These are phyloP conservation scores for Vitrella brassicaformis DNA, from an alignment of 73 alveolate species.

Conservation along the genomic window DNA sequence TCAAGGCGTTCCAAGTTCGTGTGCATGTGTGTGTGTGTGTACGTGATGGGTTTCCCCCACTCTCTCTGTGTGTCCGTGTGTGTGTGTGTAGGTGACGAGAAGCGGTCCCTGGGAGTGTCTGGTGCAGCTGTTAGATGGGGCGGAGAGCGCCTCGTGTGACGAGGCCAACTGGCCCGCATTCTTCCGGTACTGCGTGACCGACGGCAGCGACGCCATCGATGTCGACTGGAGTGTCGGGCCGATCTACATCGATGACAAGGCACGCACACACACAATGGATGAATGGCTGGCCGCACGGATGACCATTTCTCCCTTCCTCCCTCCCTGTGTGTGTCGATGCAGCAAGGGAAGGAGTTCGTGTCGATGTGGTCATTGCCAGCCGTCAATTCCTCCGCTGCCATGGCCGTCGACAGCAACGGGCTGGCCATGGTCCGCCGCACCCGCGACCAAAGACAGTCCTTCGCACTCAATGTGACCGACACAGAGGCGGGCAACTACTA, in stretches of 20 bases:
- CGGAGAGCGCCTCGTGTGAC: not conserved
- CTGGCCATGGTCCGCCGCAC: slow-evolving; percentile 55
- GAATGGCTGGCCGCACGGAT: no score
- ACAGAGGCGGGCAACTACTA: slow-evolving; percentile 68
- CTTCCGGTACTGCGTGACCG: not conserved
- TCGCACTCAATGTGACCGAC: slow-evolving; percentile 2
- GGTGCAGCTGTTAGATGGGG: not conserved
- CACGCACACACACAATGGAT: no score
- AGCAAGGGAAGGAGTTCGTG: not conserved
- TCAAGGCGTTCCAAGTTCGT: no score
- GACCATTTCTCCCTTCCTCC: no score
- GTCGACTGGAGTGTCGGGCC: not conserved
- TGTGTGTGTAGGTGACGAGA: no score
- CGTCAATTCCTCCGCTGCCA: no score
- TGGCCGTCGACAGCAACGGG: no score
- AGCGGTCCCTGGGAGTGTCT: not conserved
- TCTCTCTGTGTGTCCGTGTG: no score
- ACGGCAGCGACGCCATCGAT: not conserved
- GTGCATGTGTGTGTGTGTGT: no score
- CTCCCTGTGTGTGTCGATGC: no score
- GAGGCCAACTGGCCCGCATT: not conserved
- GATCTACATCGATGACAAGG: not conserved
- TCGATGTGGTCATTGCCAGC: no score
- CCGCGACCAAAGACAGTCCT: slow-evolving; percentile 42
- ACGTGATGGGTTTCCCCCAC: no score